A percentile compares a stretch with the other conserved stretches of the same genome.
phyloP scores from a whole-genome alignment of 805 yeast species.

The Diddensiella santjacobensis region DNA sequence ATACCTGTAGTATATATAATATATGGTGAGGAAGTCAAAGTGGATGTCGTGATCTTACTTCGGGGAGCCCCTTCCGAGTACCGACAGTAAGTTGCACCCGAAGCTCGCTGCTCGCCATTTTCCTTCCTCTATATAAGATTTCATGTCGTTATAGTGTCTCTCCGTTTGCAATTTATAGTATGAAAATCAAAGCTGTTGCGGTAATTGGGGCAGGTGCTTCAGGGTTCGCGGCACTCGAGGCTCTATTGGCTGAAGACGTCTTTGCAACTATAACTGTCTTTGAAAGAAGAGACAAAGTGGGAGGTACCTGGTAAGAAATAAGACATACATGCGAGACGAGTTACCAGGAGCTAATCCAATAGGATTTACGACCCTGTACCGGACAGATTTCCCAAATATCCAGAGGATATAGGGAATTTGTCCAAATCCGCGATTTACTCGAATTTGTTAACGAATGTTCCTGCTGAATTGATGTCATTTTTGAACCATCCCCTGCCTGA shows the following conservation, averaged over 20 bases:
- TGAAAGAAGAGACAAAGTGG: conserved; percentile 6
- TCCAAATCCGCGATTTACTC: conserved; percentile 7
- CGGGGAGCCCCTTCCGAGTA: no score
- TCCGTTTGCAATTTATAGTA: no score
- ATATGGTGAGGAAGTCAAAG: no score
- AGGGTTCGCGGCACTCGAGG: conserved; percentile 2
- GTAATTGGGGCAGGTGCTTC: conserved; percentile 10
- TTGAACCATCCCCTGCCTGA: conserved; percentile 4
- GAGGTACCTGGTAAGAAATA: conserved; percentile 12
- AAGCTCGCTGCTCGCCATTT: no score
- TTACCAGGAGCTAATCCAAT: conserved; percentile 6
- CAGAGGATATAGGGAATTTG: not conserved
- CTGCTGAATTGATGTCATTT: conserved; percentile 10
- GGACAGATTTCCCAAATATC: conserved; percentile 5
- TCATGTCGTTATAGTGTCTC: no score
- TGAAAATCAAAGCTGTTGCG: conserved; percentile 7
- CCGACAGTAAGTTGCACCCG: no score
- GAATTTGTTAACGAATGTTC: conserved; percentile 8
- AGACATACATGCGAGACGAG: not conserved
- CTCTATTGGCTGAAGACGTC: conserved; percentile 8
- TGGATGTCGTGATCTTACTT: no score
- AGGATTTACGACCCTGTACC: no score
- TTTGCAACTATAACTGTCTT: conserved; percentile 7
- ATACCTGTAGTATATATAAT: no score
- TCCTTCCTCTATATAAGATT: no score